Evolutionary conservation across 257 asterid species (phyloP), one percentile per base, ranked within the genome.

Genomic region (Ophiorrhiza pumila): DNA sequence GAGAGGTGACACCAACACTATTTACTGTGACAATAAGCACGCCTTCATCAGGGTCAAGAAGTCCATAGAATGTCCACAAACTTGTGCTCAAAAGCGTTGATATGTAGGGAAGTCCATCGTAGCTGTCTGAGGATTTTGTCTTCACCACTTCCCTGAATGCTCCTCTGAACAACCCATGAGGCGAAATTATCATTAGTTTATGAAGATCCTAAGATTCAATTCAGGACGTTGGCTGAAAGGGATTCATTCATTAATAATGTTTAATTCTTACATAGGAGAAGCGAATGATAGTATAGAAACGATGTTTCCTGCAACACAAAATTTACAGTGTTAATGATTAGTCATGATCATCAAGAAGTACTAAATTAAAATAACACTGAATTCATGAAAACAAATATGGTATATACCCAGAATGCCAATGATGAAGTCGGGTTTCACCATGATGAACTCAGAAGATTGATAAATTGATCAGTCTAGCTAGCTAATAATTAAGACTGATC

Each of bases 21-120:
- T 82, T 84, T 0, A 87, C 87, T 4, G 87, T 82, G 25, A 71
- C 60, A 35, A 87, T 79, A 5, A 87, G 85, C 18, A 84, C 27
- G 8, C 86, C 89, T 69, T 82, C 90, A 5, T 74, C 82, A 0
- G 81, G 79, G 59, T 81, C 83, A 0, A 80, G 82, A 23, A 81
- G 58, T 27, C 93, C 90, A 42, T 87, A 87, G 5, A 80, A 76
- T 4, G 73, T 68, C 83, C 83, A 80, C 52, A 72, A 68, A 45
- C 76, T 67, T 14, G 75, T 60, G 74, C 80, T 71, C 35, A 80
- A 42, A 11, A 76, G 34, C 31, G 74, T 77, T 0, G 75, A 65
- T 61, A 80, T 49, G 49, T 76, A 76, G 13, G 80, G 83, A 45
- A 65, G 47, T 57, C 74, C 80, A 23, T 52, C 62, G 20, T 71